Evolutionary conservation across 2,329 filamentous ascomycete genomes (phyloP).

Genomic region (Calcarisporium arbuscula): DNA sequence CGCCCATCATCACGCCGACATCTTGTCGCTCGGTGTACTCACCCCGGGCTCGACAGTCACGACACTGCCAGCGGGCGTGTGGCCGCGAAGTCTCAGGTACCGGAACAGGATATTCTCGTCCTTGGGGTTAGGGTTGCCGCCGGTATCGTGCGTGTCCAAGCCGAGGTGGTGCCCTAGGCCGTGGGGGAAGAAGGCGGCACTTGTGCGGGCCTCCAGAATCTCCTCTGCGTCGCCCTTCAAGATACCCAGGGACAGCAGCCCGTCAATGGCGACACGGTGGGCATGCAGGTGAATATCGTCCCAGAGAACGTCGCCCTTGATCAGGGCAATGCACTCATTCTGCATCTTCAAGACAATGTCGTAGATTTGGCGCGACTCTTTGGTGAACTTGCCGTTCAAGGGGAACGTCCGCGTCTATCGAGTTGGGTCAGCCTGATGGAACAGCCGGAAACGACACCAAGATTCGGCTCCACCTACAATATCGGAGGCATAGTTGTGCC

Average conservation of each 20-base stretch:
- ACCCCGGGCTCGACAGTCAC: slow-evolving; percentile 93
- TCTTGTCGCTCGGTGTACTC: too few species aligned
- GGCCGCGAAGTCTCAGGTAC: slow-evolving; percentile 75
- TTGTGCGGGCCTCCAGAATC: slow-evolving; percentile 72
- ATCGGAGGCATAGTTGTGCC: slow-evolving; percentile 64
- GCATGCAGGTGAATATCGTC: slow-evolving; percentile 76
- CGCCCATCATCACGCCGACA: too few species aligned
- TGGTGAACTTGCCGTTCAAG: slow-evolving; percentile 63
- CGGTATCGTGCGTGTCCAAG: slow-evolving; percentile 87
- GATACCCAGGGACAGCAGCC: slow-evolving; percentile 69
- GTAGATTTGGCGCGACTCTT: slow-evolving; percentile 69
- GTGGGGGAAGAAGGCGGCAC: slow-evolving; percentile 85
- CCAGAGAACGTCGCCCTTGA: slow-evolving; percentile 72
- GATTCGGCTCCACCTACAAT: slow-evolving; percentile 38
- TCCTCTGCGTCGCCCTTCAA: slow-evolving; percentile 62
- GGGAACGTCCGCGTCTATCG: slow-evolving; percentile 77
- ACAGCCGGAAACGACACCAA: too few species aligned
- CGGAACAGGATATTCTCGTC: slow-evolving; percentile 81
- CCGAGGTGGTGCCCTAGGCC: slow-evolving; percentile 87
- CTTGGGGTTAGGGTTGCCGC: slow-evolving; percentile 68
- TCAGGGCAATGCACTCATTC: slow-evolving; percentile 62
- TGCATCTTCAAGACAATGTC: slow-evolving; percentile 85
- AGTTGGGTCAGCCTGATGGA: background rate
- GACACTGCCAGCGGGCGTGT: slow-evolving; percentile 70
- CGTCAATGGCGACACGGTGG: slow-evolving; percentile 75